A percentile compares a stretch with the other conserved stretches of the same genome.
These are phyloP conservation scores for Phaeotremella skinneri DNA, from an alignment of 768 basidiomycete species.

Conservation along the genomic window DNA sequence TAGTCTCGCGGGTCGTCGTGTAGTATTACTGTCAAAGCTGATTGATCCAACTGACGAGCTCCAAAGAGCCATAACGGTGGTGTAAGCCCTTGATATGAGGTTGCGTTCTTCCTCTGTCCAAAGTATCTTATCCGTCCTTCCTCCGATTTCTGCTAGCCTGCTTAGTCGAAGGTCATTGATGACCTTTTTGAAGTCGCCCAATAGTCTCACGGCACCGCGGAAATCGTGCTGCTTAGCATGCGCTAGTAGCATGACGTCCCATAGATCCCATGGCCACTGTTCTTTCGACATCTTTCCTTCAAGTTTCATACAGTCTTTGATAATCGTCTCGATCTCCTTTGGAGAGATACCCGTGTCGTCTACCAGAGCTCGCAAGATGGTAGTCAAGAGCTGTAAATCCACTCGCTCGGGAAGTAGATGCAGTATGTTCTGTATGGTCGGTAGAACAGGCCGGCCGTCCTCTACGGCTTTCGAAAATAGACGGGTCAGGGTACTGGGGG, in stretches of 20 bases:
- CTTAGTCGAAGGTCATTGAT: conserved; percentile 1
- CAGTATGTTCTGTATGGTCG: neutral
- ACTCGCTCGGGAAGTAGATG: neutral
- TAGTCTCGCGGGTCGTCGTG: conserved; percentile 1
- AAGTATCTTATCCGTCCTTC: neutral
- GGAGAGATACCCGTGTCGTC: neutral
- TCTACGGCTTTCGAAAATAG: neutral
- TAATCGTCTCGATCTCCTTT: conserved; percentile 24
- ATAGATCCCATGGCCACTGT: conserved; percentile 29
- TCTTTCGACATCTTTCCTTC: neutral
- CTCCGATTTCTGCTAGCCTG: neutral
- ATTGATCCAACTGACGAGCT: neutral
- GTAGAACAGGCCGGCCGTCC: neutral
- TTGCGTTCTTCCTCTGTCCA: neutral
- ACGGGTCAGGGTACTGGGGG: neutral
- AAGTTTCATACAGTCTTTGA: conserved; percentile 19
- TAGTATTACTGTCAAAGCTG: neutral
- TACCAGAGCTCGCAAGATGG: neutral
- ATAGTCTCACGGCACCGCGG: conserved; percentile 11
- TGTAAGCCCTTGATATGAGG: conserved; percentile 1
- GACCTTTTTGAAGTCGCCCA: conserved; percentile 15
- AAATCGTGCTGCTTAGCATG: conserved; percentile 15
- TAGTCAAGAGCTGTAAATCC: neutral
- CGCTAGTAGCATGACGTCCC: conserved; percentile 24
- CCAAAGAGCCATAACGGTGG: conserved; percentile 18